These are phyloP conservation scores for Aspergillus quadrilineatus DNA, from an alignment of 2,329 filamentous ascomycete species.

Conservation along the genomic window DNA sequence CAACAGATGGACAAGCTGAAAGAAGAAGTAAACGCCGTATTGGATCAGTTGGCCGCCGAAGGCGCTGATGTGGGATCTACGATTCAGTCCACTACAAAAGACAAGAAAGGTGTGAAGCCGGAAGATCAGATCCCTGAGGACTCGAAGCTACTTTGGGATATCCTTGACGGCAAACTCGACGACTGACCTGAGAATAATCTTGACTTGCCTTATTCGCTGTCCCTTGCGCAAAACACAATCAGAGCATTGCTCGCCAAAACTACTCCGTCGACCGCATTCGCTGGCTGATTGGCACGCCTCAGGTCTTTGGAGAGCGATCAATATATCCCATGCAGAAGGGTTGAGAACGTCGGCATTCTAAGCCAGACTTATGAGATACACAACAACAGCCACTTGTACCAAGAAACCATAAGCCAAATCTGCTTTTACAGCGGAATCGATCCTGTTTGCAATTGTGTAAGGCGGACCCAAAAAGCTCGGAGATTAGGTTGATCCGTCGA, in stretches of 20 bases:
- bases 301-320: no score
- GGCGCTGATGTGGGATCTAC: slow-evolving; percentile 24
- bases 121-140: slow-evolving; percentile 28
- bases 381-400: no score
- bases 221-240: neutral
- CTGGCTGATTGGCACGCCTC: no score
- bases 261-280: no score
- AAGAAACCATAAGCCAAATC: neutral
- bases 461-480: neutral
- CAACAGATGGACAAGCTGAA: slow-evolving; percentile 73
- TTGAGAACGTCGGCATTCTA: no score
- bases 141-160: slow-evolving; percentile 39
- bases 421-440: neutral
- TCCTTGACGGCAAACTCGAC: slow-evolving; percentile 35
- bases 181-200: neutral
- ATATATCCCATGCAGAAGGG: no score
- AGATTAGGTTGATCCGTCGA: slow-evolving; percentile 18
- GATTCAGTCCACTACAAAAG: slow-evolving; percentile 1
- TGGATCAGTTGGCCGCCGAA: slow-evolving; percentile 37
- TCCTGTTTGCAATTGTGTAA: neutral
- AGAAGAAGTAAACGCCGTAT: slow-evolving; percentile 57
- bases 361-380: no score
- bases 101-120: slow-evolving; percentile 10
- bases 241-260: no score
- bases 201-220: neutral